Evolutionary conservation across 192 early-diverging fungal genomes (phyloP), one percentile per base, ranked within the genome.

Genomic region (Coemansia sp.): DNA sequence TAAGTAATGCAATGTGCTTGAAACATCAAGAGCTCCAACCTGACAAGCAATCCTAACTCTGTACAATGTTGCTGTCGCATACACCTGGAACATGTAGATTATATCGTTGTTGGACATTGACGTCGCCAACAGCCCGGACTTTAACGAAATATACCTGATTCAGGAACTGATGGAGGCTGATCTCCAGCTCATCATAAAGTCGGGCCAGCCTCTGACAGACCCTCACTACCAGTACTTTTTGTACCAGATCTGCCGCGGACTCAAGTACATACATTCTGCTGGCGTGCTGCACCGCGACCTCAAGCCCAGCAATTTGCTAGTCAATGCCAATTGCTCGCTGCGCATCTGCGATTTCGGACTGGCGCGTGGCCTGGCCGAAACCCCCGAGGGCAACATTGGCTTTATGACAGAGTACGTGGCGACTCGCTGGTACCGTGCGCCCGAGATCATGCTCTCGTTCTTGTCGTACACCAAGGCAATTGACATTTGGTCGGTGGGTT

Each of bases 321-420:
- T 96, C 34, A 96, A 95, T 70, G 94, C 94, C 66, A 93, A 96
- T 71, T 96, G 94, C 75, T 93, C 94, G 75, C 85, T 96, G 48
- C 75, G 94, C 86, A 98, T 99, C 81, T 98, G 96, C 77, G 98
- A 99, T 77, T 99, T 99, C 87, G 98, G 98, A 44, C 85, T 99
- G 64, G 98, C 98, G 17, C 91, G 98, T 73, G 95, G 95, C 17
- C 91, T 93, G 71, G 89, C 92, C 6, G 91, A 93, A 61, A 88
- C 88, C 35, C 88, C 87, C 34, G 95, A 93, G 39, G 85, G 85
- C 40, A 92, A 93, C 59, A 88, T 90, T 63, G 95, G 94, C 3
- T 98, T 96, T 72, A 98, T 98, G 94, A 99, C 98, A 19, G 98
- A 99, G 80, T 99, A 99, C 67, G 98, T 99, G 33, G 98, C 98